Evolutionary conservation across 352 stramenopile genomes (phyloP), one percentile per base, ranked within the genome.

Genomic region (Pythium oligandrum): DNA sequence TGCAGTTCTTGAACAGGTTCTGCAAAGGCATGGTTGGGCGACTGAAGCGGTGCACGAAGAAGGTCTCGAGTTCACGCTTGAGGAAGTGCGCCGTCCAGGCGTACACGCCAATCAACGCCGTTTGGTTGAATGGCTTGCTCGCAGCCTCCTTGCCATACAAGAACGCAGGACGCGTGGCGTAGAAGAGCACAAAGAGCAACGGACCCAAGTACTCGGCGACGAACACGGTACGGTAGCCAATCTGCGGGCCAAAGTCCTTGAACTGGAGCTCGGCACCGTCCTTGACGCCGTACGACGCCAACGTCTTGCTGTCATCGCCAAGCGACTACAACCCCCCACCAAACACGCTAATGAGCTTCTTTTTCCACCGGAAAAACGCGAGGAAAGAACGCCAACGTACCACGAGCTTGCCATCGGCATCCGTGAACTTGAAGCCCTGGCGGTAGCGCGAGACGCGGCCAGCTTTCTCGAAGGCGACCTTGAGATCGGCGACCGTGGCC

Each of bases 1-100:
- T 63, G 69, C 84, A 95, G 73, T 96, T 96, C 68, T 95, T 95
- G 62, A 95, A 96, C 7, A 96, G 56, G 62, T 96, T 96, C 33
- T 61, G 66, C 40, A 96, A 63, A 11, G 88, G 86, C 88, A 96
- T 95, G 38, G 83, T 96, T 42, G 80, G 71, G 48, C 78, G 79
- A 43, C 69, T 88, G 65, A 96, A 96, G 61, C 79, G 83, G 65
- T 96, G 86, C 51, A 96, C 84, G 59, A 95, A 95, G 46, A 95
- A 65, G 30, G 86, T 95, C 65, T 96, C 86, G 42, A 95, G 53
- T 61, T 93, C 71, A 45, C 86, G 71, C 73, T 96, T 96, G 37
- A 89, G 51, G 55, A 94, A 96, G 66, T 96, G 88, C 34, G 80
- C 47, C 26, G 66, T 85, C 84, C 84, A 96, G 49, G 59, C 70